phyloP scores from a whole-genome alignment of 164 flowering plant genomes.

The Umbellularia californica region DNA sequence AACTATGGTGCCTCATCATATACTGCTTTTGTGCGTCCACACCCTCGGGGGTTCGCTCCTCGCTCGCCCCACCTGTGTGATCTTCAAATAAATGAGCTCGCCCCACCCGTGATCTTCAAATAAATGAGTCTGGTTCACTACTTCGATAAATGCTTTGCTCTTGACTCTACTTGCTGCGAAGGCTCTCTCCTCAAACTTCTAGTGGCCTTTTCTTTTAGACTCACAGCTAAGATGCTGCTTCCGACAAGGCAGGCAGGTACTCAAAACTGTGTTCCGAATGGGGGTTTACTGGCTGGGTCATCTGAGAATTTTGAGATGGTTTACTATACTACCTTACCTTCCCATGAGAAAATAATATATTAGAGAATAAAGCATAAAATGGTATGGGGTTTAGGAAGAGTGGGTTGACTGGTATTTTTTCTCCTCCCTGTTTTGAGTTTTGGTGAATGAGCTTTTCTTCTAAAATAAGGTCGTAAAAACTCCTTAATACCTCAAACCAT shows the following conservation, averaged over 20 bases:
- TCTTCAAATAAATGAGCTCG: slow-evolving; percentile 8
- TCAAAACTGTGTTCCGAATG: not conserved
- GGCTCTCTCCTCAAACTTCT: slow-evolving; percentile 6
- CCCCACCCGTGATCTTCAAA: slow-evolving; percentile 20
- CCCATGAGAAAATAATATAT: too few species aligned
- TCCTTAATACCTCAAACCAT: too few species aligned
- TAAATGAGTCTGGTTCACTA: slow-evolving; percentile 5
- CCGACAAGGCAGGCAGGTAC: slow-evolving; percentile 4
- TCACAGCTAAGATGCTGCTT: slow-evolving; percentile 3
- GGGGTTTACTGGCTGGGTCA: not conserved
- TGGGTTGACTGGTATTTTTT: too few species aligned
- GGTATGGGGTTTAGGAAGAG: too few species aligned
- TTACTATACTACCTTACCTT: too few species aligned
- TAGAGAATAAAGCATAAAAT: too few species aligned
- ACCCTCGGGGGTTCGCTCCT: slow-evolving; percentile 38
- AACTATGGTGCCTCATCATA: slow-evolving; percentile 39
- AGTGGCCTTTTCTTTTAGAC: not conserved
- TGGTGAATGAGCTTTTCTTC: too few species aligned
- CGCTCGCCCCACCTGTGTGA: slow-evolving; percentile 34
- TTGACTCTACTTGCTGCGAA: slow-evolving; percentile 1
- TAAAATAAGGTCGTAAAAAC: too few species aligned
- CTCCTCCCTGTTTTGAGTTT: too few species aligned
- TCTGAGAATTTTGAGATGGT: too few species aligned
- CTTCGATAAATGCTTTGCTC: slow-evolving; percentile 15
- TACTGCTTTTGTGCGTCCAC: slow-evolving; percentile 53